A percentile compares a stretch with the other conserved stretches of the same genome.
Evolutionary conservation across 2,329 filamentous ascomycete species (phyloP).

Genomic region (Diaporthe sp.): DNA sequence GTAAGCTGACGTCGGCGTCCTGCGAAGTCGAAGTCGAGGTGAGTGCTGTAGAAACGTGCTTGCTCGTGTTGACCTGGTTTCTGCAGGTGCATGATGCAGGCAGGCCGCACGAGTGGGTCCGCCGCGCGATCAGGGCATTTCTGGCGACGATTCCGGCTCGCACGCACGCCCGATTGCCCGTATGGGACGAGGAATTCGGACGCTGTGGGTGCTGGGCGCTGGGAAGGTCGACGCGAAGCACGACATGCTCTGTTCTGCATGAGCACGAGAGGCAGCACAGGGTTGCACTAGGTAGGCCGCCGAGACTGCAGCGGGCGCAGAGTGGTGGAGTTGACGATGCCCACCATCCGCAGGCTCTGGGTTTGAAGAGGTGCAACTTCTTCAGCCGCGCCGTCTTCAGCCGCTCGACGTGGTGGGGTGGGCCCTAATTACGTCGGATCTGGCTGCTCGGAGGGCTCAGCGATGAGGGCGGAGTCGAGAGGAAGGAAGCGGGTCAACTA

Average conservation of each 20-base stretch:
- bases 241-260: constrained; percentile 19
- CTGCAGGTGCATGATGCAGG: constrained; percentile 24
- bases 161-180: background rate
- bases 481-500: background rate
- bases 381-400: constrained; percentile 6
- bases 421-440: background rate
- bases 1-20: constrained; percentile 24
- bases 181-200: background rate
- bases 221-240: constrained; percentile 25
- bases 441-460: background rate
- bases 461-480: background rate
- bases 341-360: background rate
- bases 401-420: constrained; percentile 14
- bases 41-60: constrained; percentile 8
- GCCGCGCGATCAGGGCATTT: constrained; percentile 6
- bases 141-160: constrained; percentile 18
- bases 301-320: constrained; percentile 11
- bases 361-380: background rate
- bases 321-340: constrained; percentile 1
- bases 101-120: background rate
- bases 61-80: constrained; percentile 22
- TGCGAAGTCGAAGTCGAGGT: background rate
- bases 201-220: background rate
- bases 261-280: constrained; percentile 8
- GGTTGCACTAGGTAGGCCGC: constrained; percentile 25